phyloP scores from a whole-genome alignment of 768 basidiomycete genomes.

The Strobilomyces dryophilus region DNA sequence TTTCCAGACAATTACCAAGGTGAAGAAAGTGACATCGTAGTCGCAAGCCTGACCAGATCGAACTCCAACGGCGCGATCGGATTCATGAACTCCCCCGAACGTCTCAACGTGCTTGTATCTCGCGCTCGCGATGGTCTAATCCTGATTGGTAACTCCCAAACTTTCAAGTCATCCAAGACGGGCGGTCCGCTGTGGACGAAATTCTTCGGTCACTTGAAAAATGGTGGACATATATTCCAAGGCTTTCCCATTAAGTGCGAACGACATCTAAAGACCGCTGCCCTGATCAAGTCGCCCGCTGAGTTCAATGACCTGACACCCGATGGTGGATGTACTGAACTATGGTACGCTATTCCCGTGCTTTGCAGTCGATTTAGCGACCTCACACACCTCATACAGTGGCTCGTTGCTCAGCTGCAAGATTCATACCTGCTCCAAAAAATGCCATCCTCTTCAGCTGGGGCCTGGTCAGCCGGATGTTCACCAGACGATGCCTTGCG shows the following conservation, averaged over 20 bases:
- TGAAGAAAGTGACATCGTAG: conserved; percentile 68
- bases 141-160: conserved; percentile 62
- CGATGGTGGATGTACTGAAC: conserved; percentile 59
- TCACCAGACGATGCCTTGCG: conserved; percentile 39
- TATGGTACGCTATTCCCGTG: conserved; percentile 42
- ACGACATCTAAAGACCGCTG: conserved; percentile 43
- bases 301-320: conserved; percentile 55
- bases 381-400: not conserved
- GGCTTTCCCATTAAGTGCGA: conserved; percentile 61
- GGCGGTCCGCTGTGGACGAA: conserved; percentile 49
- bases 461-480: conserved; percentile 37
- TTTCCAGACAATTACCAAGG: conserved; percentile 70
- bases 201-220: conserved; percentile 43
- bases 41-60: conserved; percentile 59
- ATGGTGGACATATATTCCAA: conserved; percentile 45
- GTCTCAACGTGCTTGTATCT: conserved; percentile 70
- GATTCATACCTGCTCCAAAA: conserved; percentile 51
- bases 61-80: conserved; percentile 57
- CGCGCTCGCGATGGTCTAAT: conserved; percentile 63
- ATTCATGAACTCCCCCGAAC: conserved; percentile 67
- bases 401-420: conserved; percentile 13
- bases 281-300: conserved; percentile 33
- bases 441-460: conserved; percentile 54
- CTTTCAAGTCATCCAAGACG: conserved; percentile 52
- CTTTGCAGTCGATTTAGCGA: too few relatives aligned